Evolutionary conservation across 108 stramenopile genomes (phyloP).

Genomic region (Nitzschia putrida): DNA sequence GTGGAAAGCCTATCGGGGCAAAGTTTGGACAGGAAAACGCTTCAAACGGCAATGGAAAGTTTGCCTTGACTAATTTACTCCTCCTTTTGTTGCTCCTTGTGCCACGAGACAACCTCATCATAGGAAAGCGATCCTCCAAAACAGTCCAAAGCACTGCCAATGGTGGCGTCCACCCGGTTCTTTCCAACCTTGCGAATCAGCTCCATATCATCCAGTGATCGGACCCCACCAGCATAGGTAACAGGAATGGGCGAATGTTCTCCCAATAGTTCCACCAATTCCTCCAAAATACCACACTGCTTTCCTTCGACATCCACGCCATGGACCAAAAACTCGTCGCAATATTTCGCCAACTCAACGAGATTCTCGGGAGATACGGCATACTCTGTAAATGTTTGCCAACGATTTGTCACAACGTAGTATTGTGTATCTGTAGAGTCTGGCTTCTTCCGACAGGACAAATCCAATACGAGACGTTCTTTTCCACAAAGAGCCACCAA

Average conservation of each 20-base stretch:
- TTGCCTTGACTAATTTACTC: background rate
- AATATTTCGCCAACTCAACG: slow-evolving; percentile 69
- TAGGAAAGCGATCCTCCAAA: slow-evolving; percentile 93
- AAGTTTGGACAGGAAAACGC: background rate
- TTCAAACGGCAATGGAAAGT: background rate
- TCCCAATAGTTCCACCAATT: slow-evolving; percentile 88
- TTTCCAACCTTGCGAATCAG: slow-evolving; percentile 80
- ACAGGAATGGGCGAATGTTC: slow-evolving; percentile 87
- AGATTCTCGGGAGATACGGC: slow-evolving; percentile 69
- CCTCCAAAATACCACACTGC: slow-evolving; percentile 92
- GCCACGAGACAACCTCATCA: slow-evolving; percentile 93
- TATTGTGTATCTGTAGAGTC: slow-evolving; percentile 46
- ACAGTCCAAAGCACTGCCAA: slow-evolving; percentile 96
- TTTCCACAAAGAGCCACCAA: slow-evolving; percentile 72
- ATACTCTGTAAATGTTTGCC: slow-evolving; percentile 93
- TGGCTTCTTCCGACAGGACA: slow-evolving; percentile 83
- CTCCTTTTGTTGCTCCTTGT: slow-evolving; percentile 61
- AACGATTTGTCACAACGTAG: slow-evolving; percentile 94
- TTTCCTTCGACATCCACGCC: slow-evolving; percentile 98
- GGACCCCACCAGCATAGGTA: slow-evolving; percentile 98
- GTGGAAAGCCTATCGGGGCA: too few relatives aligned
- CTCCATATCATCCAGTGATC: slow-evolving; percentile 85
- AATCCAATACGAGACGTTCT: slow-evolving; percentile 92
- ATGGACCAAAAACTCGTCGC: slow-evolving; percentile 96
- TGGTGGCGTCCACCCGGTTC: slow-evolving; percentile 94